Evolutionary conservation across 768 basidiomycete species (phyloP).

Genomic region (Suillus plorans): DNA sequence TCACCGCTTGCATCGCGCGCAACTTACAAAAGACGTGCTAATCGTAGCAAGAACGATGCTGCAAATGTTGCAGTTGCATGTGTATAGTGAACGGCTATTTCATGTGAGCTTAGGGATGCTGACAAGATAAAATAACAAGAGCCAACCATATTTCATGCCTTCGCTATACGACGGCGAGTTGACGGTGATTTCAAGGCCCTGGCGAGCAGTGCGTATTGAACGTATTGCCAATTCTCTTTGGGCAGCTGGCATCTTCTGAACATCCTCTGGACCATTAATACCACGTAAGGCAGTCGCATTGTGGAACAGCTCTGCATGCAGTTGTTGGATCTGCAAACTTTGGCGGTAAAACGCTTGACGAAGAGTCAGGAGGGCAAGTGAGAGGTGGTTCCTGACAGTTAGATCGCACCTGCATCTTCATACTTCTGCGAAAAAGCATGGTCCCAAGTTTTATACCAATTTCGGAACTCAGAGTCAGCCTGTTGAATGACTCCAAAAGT

Average conservation of each 20-base stretch:
- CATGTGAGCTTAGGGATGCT: slow-evolving; percentile 8
- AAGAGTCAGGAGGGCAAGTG: neutral
- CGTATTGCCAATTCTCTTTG: slow-evolving; percentile 80
- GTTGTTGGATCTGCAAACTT: slow-evolving; percentile 82
- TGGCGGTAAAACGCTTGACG: slow-evolving; percentile 81
- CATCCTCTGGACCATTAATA: slow-evolving; percentile 84
- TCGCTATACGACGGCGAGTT: slow-evolving; percentile 83
- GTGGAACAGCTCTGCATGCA: slow-evolving; percentile 85
- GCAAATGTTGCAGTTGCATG: slow-evolving; percentile 94
- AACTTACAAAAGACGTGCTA: slow-evolving; percentile 83
- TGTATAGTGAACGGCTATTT: slow-evolving; percentile 79
- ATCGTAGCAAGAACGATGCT: slow-evolving; percentile 84
- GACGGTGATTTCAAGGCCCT: slow-evolving; percentile 83
- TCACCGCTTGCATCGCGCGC: neutral
- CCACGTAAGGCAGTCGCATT: slow-evolving; percentile 81
- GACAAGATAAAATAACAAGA: neutral
- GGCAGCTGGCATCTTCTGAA: slow-evolving; percentile 74
- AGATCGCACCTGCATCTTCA: slow-evolving; percentile 67
- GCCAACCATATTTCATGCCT: slow-evolving; percentile 87
- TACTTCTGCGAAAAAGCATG: slow-evolving; percentile 78
- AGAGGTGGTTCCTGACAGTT: slow-evolving; percentile 3
- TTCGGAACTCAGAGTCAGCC: slow-evolving; percentile 75
- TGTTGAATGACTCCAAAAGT: slow-evolving; percentile 71
- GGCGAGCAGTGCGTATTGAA: slow-evolving; percentile 80
- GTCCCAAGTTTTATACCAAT: slow-evolving; percentile 85